Base-by-base conservation (phyloP, 2,329 filamentous ascomycete species). In the Calonectria pteridis region DNA sequence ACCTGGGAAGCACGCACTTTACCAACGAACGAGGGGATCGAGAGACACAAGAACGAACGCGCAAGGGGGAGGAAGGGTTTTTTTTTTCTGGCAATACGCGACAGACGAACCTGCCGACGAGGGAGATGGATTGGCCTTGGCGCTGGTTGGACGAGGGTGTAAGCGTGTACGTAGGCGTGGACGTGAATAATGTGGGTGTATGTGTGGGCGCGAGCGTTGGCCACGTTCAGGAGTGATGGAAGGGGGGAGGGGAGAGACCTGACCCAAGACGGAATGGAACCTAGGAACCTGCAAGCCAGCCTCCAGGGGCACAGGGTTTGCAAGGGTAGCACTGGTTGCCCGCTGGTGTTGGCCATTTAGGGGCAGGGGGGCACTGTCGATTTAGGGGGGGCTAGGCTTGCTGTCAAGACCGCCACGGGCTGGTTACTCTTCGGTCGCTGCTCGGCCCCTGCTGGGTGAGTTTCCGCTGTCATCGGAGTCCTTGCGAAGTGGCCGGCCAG, bases 331-430 rank as follows among this genome's bases (percentile, higher is more conserved):
- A 58, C 53, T 62, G 55, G 31, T 49, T 46, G 55, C 58, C 49
- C 40, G 40, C 29, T 63, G 55, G 66, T 49, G 43, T 58, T 58
- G 65, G 59, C 20, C 28, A 29, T 46, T 67, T 58, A 67, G 65
- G 65, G 50, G 65, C 65, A 50, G 55, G 35, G 58, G 59, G 59
- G 14, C 33, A 28, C 40, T 64, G 76, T 69, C 67, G 75, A 67
- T 40, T 28, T 55, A 62, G 65, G 63, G 65, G 65, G 63, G 51
- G 43, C 43, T 66, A 65, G 78, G 73, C 77, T 51, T 58, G 63
- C 69, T 79, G 77, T 79, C 77, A 79, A 73, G 77, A 75, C 77
- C 76, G 69, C 68, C 77, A 72, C 55, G 35, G 55, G 33, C 35
- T 40, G 55, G 33, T 40, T 16, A 20, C 55, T 62, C 33, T 16